Percentiles rank a stretch among this genome's conserved stretches.
Conservation (phyloP, 768 basidiomycete genomes). For the Lactifluus pinguis region DNA sequence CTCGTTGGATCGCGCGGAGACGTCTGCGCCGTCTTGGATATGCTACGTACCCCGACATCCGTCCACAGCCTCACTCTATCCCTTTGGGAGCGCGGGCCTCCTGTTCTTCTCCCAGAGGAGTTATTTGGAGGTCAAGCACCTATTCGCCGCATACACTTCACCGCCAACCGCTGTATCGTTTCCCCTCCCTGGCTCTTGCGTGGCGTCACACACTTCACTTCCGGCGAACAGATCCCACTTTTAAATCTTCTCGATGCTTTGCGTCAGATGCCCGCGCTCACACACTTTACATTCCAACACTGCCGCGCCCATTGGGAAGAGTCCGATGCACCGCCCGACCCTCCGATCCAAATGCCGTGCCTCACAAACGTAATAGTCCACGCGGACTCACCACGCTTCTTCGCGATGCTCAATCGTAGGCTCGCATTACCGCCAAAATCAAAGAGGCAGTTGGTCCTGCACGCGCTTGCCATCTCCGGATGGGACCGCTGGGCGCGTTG, state of each 20-base stretch:
- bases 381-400: conserved; percentile 7
- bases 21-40: too few relatives aligned
- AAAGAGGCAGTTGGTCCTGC: background rate
- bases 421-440: conserved; percentile 2
- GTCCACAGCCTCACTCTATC: conserved; percentile 4
- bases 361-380: conserved; percentile 1
- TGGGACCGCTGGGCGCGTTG: conserved; percentile 10
- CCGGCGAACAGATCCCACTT: conserved; percentile 9
- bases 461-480: background rate
- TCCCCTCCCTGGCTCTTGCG: conserved; percentile 8
- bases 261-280: conserved; percentile 7
- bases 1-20: conserved; percentile 1
- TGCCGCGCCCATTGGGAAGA: conserved; percentile 5
- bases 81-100: conserved; percentile 4
- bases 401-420: background rate
- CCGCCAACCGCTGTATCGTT: conserved; percentile 2
- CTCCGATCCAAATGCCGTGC: background rate
- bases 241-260: conserved; percentile 1
- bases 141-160: conserved; percentile 5
- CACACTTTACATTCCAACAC: conserved; percentile 6
- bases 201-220: conserved; percentile 11
- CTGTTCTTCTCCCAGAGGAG: background rate
- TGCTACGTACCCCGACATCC: background rate
- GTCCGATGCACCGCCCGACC: background rate
- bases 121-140: conserved; percentile 10